Base-by-base conservation (phyloP, 2,329 filamentous ascomycete genomes). In the Monascus ruber region DNA sequence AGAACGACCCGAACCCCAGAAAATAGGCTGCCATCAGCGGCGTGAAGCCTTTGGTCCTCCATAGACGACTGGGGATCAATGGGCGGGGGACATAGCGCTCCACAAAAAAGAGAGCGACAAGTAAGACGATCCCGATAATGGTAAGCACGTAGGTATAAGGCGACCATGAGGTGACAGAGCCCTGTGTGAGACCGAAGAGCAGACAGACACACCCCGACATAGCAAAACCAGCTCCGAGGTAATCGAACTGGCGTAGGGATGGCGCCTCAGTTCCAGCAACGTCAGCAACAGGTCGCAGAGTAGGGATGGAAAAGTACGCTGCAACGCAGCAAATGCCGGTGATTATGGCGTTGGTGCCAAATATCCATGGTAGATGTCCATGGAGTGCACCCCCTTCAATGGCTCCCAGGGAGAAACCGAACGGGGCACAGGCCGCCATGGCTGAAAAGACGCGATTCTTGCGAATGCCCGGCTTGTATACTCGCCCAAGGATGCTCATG, bases 141-240 rank as follows among this genome's bases (percentile, higher is more conserved):
- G 73, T 59, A 5, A 67, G 47, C 1, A 64, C 58, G 44, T 66
- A 69, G 9, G 71, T 65, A 48, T 74, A 73, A 0, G 68, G 55
- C 4, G 62, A 47, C 72, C 72, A 74, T 0, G 66, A 63, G 4
- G 67, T 66, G 1, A 68, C 60, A 0, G 68, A 64, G 2, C 68
- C 70, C 48, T 74, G 70, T 31, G 75, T 77, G 57, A 72, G 71
- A 0, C 72, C 70, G 37, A 77, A 71, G 40, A 76, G 73, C 46
- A 76, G 62, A n/a, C 74, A 62, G 2, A 76, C 63, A 40, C 75
- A 62, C 5, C 65, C 70, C 3, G 60, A 58, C 5, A 76, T 63
- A 4, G 73, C 73, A 3, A 64, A 58, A 4, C 61, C 42, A 5
- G 64, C 64, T 7, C 72, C 73, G 5, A 66, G 48, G 17, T 57